These are phyloP conservation scores for Citropsis articulata DNA, from an alignment of 345 rosid species.

Conservation along the genomic window DNA sequence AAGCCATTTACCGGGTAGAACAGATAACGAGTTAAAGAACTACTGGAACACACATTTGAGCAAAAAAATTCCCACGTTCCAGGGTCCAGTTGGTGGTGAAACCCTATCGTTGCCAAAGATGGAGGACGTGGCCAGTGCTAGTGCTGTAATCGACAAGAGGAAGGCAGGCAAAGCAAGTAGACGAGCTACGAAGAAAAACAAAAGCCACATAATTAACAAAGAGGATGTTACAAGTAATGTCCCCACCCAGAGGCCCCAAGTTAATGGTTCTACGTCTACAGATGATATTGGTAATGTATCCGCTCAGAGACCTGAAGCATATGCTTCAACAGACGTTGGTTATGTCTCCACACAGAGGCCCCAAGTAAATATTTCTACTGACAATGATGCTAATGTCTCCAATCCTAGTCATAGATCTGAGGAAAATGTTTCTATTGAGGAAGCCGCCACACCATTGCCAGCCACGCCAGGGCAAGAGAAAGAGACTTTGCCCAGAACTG, in stretches of 20 bases:
- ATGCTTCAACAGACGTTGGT: background rate
- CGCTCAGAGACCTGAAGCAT: constrained; percentile 1
- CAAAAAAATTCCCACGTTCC: constrained; percentile 37
- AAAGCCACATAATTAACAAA: background rate
- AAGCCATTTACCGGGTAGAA: constrained; percentile 55
- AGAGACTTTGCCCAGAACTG: constrained; percentile 20
- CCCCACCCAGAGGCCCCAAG: background rate
- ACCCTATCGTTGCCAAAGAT: background rate
- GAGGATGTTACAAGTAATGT: background rate
- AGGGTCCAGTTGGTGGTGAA: constrained; percentile 8
- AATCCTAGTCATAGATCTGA: background rate
- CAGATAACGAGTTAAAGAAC: constrained; percentile 71
- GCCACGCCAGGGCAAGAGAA: constrained; percentile 10
- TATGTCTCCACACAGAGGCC: background rate
- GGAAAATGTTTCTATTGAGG: background rate
- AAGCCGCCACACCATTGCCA: background rate
- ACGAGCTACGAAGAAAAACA: constrained; percentile 16
- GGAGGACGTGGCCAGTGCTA: constrained; percentile 13
- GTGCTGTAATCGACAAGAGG: background rate
- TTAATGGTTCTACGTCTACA: background rate
- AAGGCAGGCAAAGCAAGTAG: no score
- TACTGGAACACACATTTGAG: constrained; percentile 67
- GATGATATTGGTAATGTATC: background rate
- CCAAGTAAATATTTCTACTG: background rate
- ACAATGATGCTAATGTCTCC: background rate